Percentiles rank a stretch among this genome's conserved stretches.
Conservation (phyloP, 352 stramenopile species). For the Globisporangium uncinulatum region DNA sequence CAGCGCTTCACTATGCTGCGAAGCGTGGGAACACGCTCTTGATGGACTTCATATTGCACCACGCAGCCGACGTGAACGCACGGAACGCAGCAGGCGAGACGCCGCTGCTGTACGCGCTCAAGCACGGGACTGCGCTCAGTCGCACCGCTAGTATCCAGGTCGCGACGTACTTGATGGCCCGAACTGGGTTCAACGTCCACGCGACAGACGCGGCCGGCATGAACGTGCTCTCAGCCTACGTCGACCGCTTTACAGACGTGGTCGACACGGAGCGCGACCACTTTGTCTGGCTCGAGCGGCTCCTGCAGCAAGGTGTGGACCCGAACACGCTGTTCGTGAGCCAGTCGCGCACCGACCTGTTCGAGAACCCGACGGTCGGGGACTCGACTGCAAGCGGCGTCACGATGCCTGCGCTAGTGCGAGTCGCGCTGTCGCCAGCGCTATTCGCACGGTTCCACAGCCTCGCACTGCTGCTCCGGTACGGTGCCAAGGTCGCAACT, state of each 20-base stretch:
- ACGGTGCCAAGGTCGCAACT: constrained; percentile 44
- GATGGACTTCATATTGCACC: constrained; percentile 72
- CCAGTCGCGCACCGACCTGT: constrained; percentile 23
- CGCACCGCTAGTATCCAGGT: constrained; percentile 23
- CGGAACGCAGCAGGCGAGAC: constrained; percentile 41
- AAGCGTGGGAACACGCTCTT: constrained; percentile 44
- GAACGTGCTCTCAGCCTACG: constrained; percentile 44
- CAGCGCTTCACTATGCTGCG: constrained; percentile 56
- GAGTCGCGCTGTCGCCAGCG: constrained; percentile 30
- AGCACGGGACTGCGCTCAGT: constrained; percentile 24
- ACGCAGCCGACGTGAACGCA: constrained; percentile 37
- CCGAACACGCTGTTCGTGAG: constrained; percentile 42
- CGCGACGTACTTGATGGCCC: constrained; percentile 43
- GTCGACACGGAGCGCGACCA: constrained; percentile 17
- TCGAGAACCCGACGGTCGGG: constrained; percentile 26
- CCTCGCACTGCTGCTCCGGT: constrained; percentile 48
- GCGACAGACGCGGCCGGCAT: constrained; percentile 29
- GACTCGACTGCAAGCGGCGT: constrained; percentile 13
- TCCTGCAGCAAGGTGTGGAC: constrained; percentile 54
- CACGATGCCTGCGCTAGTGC: constrained; percentile 40
- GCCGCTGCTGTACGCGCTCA: constrained; percentile 48
- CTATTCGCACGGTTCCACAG: constrained; percentile 24
- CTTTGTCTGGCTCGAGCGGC: constrained; percentile 38
- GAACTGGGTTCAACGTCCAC: constrained; percentile 32
- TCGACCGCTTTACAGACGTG: constrained; percentile 49